Evolutionary conservation across 306 rosid genomes (phyloP).

Genomic region (Clitoria ternatea): DNA sequence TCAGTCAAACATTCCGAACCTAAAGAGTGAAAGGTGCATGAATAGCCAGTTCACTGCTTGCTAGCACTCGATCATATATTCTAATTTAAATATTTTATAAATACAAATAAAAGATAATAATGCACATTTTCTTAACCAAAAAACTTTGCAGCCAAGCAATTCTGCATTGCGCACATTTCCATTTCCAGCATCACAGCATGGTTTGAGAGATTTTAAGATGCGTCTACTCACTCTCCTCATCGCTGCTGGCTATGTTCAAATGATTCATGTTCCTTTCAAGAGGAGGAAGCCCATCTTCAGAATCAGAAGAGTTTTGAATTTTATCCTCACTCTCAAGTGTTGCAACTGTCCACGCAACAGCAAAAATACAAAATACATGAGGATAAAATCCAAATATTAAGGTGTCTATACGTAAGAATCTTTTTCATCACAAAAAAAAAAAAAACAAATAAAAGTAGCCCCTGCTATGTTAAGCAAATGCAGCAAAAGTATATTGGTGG

Average conservation of each 20-base stretch:
- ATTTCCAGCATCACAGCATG: not conserved
- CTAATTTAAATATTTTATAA: not conserved
- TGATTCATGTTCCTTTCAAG: conserved; percentile 87
- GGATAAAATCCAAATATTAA: not conserved
- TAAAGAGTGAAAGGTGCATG: not conserved
- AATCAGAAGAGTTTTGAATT: conserved; percentile 39
- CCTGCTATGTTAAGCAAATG: too few relatives aligned
- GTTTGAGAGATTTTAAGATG: not conserved
- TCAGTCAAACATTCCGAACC: not conserved
- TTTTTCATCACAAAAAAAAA: not conserved
- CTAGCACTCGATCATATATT: not conserved
- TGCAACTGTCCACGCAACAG: conserved; percentile 34
- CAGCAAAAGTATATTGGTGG: too few relatives aligned
- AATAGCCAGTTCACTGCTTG: not conserved
- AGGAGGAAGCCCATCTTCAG: conserved; percentile 85
- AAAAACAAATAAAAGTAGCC: too few relatives aligned
- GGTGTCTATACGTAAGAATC: not conserved
- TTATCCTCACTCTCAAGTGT: conserved; percentile 29
- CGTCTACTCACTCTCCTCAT: conserved; percentile 45
- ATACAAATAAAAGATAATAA: not conserved
- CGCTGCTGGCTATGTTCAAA: conserved; percentile 49
- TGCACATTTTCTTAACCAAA: not conserved
- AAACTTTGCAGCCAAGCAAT: not conserved
- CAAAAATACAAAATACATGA: conserved; percentile 2
- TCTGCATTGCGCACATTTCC: conserved; percentile 14